Evolutionary conservation across 2,329 filamentous ascomycete species (phyloP).

Genomic region (Fusarium paranaense): DNA sequence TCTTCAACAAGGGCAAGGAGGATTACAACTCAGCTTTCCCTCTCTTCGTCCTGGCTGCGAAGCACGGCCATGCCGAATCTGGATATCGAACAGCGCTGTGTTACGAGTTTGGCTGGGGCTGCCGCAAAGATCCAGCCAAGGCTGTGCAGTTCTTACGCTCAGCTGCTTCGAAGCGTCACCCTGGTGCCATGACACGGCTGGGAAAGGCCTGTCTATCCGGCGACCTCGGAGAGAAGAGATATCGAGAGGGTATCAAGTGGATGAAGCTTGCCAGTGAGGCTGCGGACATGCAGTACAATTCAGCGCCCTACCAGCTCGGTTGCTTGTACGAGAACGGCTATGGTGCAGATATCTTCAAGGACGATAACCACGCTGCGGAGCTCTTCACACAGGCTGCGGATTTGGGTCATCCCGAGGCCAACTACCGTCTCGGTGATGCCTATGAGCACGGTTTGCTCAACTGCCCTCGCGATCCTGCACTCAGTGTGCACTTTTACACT

Average conservation of each 20-base stretch:
- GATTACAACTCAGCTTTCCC: slow-evolving; percentile 94
- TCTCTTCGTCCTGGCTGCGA: slow-evolving; percentile 91
- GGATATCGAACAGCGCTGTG: slow-evolving; percentile 93
- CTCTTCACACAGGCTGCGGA: slow-evolving; percentile 95
- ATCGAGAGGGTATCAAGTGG: slow-evolving; percentile 95
- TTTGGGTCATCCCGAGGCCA: slow-evolving; percentile 87
- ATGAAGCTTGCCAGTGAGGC: slow-evolving; percentile 92
- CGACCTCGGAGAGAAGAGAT: slow-evolving; percentile 87
- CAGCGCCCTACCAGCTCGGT: slow-evolving; percentile 90
- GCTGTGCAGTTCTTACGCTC: slow-evolving; percentile 93
- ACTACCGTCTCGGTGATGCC: slow-evolving; percentile 90
- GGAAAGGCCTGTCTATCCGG: slow-evolving; percentile 91
- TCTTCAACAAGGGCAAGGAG: slow-evolving; percentile 94
- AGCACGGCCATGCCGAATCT: slow-evolving; percentile 97
- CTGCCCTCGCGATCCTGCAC: slow-evolving; percentile 89
- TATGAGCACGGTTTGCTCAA: slow-evolving; percentile 92
- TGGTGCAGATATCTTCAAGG: slow-evolving; percentile 92
- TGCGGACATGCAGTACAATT: slow-evolving; percentile 91
- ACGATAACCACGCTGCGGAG: slow-evolving; percentile 90
- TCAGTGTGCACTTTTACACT: slow-evolving; percentile 98
- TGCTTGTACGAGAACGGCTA: slow-evolving; percentile 92
- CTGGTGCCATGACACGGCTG: slow-evolving; percentile 92
- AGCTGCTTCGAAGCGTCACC: slow-evolving; percentile 92
- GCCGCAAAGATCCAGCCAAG: slow-evolving; percentile 87
- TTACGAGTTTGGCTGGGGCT: slow-evolving; percentile 99